Conservation (phyloP, 805 yeast species). For the Lachancea thermotolerans region DNA sequence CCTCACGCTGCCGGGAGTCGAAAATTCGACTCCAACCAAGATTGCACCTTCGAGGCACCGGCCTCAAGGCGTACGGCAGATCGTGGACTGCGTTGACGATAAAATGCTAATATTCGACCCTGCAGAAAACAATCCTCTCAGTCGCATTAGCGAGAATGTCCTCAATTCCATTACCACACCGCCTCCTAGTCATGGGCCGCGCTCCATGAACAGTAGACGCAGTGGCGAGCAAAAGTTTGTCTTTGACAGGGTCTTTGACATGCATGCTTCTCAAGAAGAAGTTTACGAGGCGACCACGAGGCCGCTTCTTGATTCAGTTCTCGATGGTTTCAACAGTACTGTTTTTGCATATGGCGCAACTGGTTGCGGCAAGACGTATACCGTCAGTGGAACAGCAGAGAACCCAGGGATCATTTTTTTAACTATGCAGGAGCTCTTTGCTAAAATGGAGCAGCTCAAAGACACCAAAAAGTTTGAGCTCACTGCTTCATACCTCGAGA, state of each 20-base stretch:
- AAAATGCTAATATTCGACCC: constrained; percentile 85
- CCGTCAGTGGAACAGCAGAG: constrained; percentile 69
- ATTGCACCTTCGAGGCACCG: constrained; percentile 3
- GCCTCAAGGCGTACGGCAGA: constrained; percentile 55
- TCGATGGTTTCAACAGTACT: constrained; percentile 85
- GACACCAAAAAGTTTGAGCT: constrained; percentile 56
- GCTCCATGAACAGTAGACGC: constrained; percentile 11
- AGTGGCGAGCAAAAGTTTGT: constrained; percentile 64
- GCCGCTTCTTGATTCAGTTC: constrained; percentile 64
- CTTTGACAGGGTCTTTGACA: constrained; percentile 75
- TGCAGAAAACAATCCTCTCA: constrained; percentile 55
- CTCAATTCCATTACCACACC: constrained; percentile 26
- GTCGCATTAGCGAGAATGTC: constrained; percentile 26
- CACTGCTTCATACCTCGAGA: constrained; percentile 70
- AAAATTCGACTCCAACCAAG: constrained; percentile 4
- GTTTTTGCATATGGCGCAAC: constrained; percentile 97
- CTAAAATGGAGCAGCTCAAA: constrained; percentile 46
- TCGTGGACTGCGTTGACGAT: constrained; percentile 77
- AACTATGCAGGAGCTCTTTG: constrained; percentile 71
- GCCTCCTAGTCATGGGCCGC: background rate
- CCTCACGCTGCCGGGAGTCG: constrained; percentile 6
- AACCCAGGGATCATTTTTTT: constrained; percentile 75
- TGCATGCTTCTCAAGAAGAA: constrained; percentile 53
- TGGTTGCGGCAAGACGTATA: constrained; percentile 95
- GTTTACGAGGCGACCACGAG: constrained; percentile 61